phyloP scores from a whole-genome alignment of 768 basidiomycete genomes.

The Tylopilus intermedius region DNA sequence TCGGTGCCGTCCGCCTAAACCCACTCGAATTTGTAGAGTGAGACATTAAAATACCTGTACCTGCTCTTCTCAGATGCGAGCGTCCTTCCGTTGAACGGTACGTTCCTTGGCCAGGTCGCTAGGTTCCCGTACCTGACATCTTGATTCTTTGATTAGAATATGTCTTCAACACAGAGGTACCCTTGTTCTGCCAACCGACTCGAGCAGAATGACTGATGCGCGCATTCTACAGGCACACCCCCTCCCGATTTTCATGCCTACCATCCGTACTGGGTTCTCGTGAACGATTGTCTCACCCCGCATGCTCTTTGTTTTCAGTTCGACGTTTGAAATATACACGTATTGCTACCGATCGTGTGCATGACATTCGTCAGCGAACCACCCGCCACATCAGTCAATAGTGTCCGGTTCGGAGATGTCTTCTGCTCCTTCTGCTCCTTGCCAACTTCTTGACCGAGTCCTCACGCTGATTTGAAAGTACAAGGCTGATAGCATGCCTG shows the following conservation, averaged over 20 bases:
- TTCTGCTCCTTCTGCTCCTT: background rate
- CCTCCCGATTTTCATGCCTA: constrained; percentile 62
- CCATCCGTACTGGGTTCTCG: constrained; percentile 44
- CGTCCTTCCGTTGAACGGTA: constrained; percentile 70
- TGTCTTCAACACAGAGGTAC: constrained; percentile 90
- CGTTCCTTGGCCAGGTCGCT: constrained; percentile 28
- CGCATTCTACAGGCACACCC: constrained; percentile 52
- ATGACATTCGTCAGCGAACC: background rate
- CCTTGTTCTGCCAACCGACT: constrained; percentile 8
- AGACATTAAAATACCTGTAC: constrained; percentile 89
- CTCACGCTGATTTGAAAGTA: background rate
- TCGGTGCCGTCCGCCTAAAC: background rate
- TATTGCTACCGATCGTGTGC: background rate
- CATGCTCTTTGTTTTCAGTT: background rate
- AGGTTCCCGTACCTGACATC: constrained; percentile 6
- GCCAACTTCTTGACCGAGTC: background rate
- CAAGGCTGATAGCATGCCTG: background rate
- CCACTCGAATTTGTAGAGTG: constrained; percentile 47
- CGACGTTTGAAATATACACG: background rate
- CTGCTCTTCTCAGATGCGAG: constrained; percentile 73
- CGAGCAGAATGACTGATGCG: background rate
- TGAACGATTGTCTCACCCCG: constrained; percentile 20
- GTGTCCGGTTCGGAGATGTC: background rate
- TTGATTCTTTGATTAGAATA: constrained; percentile 44
- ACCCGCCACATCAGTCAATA: background rate